Conservation (phyloP, 106 monocot species). For the Acorus gramineus region DNA sequence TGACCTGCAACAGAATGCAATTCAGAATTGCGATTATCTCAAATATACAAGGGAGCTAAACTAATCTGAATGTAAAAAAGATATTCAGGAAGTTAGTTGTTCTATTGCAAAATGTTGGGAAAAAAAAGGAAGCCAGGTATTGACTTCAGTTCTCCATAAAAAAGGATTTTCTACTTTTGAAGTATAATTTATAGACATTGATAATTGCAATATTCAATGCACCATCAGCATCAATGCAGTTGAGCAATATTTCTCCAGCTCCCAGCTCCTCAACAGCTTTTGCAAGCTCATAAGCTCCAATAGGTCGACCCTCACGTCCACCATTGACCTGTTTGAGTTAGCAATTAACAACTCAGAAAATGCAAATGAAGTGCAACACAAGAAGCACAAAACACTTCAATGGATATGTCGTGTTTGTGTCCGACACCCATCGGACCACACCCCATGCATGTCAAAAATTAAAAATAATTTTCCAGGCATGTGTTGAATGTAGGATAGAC, state of each 20-base stretch:
- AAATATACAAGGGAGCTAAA: too few relatives aligned
- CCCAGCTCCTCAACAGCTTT: conserved; percentile 94
- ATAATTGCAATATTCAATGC: conserved; percentile 1
- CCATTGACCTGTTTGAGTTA: conserved; percentile 56
- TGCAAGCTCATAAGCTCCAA: conserved; percentile 97
- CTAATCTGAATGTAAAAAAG: too few relatives aligned
- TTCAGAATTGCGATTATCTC: too few relatives aligned
- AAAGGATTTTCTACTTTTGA: neutral
- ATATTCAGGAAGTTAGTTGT: too few relatives aligned
- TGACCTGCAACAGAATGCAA: conserved; percentile 50
- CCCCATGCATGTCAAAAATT: too few relatives aligned
- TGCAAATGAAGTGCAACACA: neutral
- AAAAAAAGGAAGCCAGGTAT: neutral
- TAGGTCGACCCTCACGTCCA: conserved; percentile 86
- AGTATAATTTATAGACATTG: too few relatives aligned
- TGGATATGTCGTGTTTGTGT: too few relatives aligned
- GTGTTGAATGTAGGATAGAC: too few relatives aligned
- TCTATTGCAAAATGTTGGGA: neutral
- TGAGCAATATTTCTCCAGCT: conserved; percentile 91
- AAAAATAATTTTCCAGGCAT: too few relatives aligned
- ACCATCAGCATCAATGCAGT: conserved; percentile 97
- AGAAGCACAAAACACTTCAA: neutral
- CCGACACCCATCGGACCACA: too few relatives aligned
- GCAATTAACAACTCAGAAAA: conserved; percentile 1
- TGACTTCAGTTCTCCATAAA: neutral